Evolutionary conservation across 2,329 filamentous ascomycete species (phyloP).

Genomic region (Microsporum ferrugineum): DNA sequence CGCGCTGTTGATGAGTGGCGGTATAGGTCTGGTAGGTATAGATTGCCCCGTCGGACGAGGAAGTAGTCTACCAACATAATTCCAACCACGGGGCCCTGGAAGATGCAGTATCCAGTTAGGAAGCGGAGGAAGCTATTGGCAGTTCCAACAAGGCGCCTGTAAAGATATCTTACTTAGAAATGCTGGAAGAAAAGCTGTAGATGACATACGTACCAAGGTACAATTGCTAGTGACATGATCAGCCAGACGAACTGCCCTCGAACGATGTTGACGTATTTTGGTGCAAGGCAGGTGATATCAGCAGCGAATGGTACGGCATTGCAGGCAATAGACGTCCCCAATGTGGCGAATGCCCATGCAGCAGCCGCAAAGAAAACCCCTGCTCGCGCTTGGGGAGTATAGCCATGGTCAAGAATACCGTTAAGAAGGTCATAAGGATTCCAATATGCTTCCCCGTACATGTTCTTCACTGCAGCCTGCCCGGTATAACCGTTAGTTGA

Average conservation of each 20-base stretch:
- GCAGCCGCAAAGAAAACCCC: constrained; percentile 26
- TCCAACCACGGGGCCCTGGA: constrained; percentile 15
- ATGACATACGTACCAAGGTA: constrained; percentile 25
- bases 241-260: constrained; percentile 25
- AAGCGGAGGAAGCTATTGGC: constrained; percentile 19
- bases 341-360: constrained; percentile 17
- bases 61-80: constrained; percentile 30
- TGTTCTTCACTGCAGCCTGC: constrained; percentile 25
- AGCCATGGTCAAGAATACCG: constrained; percentile 29
- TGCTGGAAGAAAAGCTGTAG: not conserved
- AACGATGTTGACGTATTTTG: constrained; percentile 24
- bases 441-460: constrained; percentile 30
- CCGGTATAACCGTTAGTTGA: not conserved
- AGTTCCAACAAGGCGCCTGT: constrained; percentile 17
- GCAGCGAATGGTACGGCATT: constrained; percentile 28
- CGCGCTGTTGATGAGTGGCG: constrained; percentile 18
- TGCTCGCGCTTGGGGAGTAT: constrained; percentile 21
- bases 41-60: constrained; percentile 24
- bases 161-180: not conserved
- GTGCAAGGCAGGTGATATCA: constrained; percentile 25
- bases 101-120: constrained; percentile 18
- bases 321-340: constrained; percentile 18
- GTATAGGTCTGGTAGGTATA: constrained; percentile 25
- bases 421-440: constrained; percentile 29
- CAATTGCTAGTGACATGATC: constrained; percentile 22